phyloP scores from a whole-genome alignment of 257 asterid species.

The Primulina tabacum region DNA sequence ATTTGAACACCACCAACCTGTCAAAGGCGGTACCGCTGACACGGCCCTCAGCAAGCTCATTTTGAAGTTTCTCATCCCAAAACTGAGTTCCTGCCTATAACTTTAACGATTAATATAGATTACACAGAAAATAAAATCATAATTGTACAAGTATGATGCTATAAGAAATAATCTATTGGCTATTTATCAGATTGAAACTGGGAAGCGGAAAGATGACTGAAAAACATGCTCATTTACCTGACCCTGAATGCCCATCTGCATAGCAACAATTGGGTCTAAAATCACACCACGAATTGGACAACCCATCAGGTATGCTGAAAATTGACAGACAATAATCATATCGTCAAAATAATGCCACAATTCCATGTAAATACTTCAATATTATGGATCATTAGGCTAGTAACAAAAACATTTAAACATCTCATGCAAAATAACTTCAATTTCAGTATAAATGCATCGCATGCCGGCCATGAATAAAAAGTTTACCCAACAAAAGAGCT shows the following conservation, averaged over 20 bases:
- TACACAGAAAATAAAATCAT: slow-evolving; percentile 19
- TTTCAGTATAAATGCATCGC: neutral
- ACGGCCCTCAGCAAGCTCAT: slow-evolving; percentile 85
- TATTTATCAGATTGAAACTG: slow-evolving; percentile 6
- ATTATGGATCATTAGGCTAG: slow-evolving; percentile 13
- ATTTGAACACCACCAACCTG: slow-evolving; percentile 44
- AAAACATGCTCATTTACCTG: slow-evolving; percentile 52
- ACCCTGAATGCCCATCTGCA: slow-evolving; percentile 97
- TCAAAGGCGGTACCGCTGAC: slow-evolving; percentile 89
- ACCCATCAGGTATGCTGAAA: slow-evolving; percentile 95
- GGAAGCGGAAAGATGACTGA: slow-evolving; percentile 13
- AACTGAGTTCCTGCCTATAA: slow-evolving; percentile 98
- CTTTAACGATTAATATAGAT: slow-evolving; percentile 10
- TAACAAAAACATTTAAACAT: neutral
- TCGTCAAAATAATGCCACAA: slow-evolving; percentile 9
- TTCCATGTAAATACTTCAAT: slow-evolving; percentile 13
- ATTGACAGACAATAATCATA: slow-evolving; percentile 24
- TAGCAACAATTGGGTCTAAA: slow-evolving; percentile 80
- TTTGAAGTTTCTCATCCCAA: slow-evolving; percentile 93
- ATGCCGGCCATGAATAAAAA: slow-evolving; percentile 1
- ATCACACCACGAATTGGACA: slow-evolving; percentile 96
- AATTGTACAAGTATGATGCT: slow-evolving; percentile 8
- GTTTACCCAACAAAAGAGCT: neutral
- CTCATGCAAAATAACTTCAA: slow-evolving; percentile 7
- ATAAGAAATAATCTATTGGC: slow-evolving; percentile 2